A percentile compares a stretch with the other conserved stretches of the same genome.
Evolutionary conservation across 1,284 basidiomycete genomes (phyloP).

Genomic region (Ceratobasidium papillatum): DNA sequence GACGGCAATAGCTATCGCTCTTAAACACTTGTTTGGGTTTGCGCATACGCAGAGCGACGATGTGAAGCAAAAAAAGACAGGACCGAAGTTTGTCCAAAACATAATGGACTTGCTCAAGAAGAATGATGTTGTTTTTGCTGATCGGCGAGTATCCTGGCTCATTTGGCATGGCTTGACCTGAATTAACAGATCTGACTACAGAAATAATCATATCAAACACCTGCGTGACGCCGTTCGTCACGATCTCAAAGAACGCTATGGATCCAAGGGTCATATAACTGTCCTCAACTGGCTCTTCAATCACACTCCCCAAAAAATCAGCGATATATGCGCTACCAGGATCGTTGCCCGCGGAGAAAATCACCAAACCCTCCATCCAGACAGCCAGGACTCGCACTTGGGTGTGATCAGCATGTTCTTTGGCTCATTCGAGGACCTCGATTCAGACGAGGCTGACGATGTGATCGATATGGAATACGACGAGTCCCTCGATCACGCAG

Average conservation of each 20-base stretch:
- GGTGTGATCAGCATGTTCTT: slow-evolving; percentile 85
- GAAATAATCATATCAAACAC: slow-evolving; percentile 86
- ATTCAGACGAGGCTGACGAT: slow-evolving; percentile 68
- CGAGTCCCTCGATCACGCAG: slow-evolving; percentile 60
- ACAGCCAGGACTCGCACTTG: slow-evolving; percentile 72
- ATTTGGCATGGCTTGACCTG: not conserved
- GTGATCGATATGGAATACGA: slow-evolving; percentile 72
- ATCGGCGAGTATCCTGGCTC: slow-evolving; percentile 52
- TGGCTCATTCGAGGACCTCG: slow-evolving; percentile 69
- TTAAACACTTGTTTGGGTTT: slow-evolving; percentile 80
- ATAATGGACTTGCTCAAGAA: slow-evolving; percentile 69
- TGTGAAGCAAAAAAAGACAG: slow-evolving; percentile 80
- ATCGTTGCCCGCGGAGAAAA: slow-evolving; percentile 78
- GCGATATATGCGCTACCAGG: slow-evolving; percentile 80
- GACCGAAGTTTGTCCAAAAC: slow-evolving; percentile 78
- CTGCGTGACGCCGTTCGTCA: slow-evolving; percentile 78
- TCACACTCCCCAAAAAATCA: slow-evolving; percentile 60
- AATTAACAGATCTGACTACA: slow-evolving; percentile 49
- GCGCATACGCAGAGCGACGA: slow-evolving; percentile 95
- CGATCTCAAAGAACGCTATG: slow-evolving; percentile 35
- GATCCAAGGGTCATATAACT: slow-evolving; percentile 61
- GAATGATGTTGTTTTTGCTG: slow-evolving; percentile 85
- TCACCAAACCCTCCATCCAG: slow-evolving; percentile 82
- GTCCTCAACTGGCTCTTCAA: slow-evolving; percentile 81
- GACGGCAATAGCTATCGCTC: slow-evolving; percentile 84